Conservation (phyloP, 2,329 filamentous ascomycete genomes). For the Aspergillus sergii region DNA sequence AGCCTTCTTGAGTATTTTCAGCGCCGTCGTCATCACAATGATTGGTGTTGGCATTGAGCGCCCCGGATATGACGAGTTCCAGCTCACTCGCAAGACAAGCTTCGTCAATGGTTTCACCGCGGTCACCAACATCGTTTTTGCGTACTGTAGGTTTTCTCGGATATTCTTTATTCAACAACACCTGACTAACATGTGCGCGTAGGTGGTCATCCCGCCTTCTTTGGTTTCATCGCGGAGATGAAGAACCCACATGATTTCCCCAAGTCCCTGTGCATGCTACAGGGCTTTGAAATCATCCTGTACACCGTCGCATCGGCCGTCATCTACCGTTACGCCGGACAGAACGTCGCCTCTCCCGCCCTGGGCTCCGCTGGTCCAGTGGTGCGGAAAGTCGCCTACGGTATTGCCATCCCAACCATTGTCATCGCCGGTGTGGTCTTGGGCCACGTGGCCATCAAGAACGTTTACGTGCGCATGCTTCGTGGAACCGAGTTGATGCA, state of each 20-base stretch:
- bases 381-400: constrained; percentile 67
- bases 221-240: constrained; percentile 67
- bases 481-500: constrained; percentile 58
- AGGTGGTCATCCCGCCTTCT: constrained; percentile 67
- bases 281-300: constrained; percentile 60
- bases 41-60: constrained; percentile 62
- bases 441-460: constrained; percentile 66
- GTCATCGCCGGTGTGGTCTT: constrained; percentile 71
- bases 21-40: constrained; percentile 68
- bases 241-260: constrained; percentile 61
- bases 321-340: constrained; percentile 68
- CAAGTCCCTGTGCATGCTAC: constrained; percentile 64
- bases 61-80: constrained; percentile 39
- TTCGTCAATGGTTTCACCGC: constrained; percentile 61
- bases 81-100: constrained; percentile 43
- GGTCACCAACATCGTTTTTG: constrained; percentile 71
- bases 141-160: constrained; percentile 53
- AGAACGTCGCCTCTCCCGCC: constrained; percentile 64
- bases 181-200: not conserved
- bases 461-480: constrained; percentile 67
- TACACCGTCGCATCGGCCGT: constrained; percentile 68
- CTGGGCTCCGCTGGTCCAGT: constrained; percentile 61
- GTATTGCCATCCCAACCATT: constrained; percentile 70
- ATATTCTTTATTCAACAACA: not conserved
- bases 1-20: constrained; percentile 64